phyloP scores from a whole-genome alignment of 2,329 filamentous ascomycete species.

The Talaromyces sp. region DNA sequence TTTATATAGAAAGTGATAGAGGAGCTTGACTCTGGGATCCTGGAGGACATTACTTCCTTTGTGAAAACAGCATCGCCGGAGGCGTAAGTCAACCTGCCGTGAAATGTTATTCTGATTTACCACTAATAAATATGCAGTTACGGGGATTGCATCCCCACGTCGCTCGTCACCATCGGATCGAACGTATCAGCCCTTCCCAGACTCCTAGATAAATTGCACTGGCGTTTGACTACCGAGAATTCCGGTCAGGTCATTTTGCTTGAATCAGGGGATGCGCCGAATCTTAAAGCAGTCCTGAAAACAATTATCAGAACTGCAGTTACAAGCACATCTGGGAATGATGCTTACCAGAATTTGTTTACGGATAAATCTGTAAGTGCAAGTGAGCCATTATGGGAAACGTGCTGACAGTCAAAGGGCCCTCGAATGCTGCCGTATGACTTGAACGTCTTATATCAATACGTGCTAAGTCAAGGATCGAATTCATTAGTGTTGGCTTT shows the following conservation, averaged over 20 bases:
- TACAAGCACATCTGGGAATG: slow-evolving; percentile 36
- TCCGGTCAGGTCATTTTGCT: slow-evolving; percentile 40
- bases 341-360: slow-evolving; percentile 39
- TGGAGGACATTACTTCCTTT: slow-evolving; percentile 38
- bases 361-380: slow-evolving; percentile 35
- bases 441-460: slow-evolving; percentile 44
- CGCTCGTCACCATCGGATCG: slow-evolving; percentile 42
- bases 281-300: slow-evolving; percentile 46
- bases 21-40: slow-evolving; percentile 38
- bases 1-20: slow-evolving; percentile 32
- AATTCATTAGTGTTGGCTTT: slow-evolving; percentile 43
- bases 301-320: slow-evolving; percentile 44
- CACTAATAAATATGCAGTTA: slow-evolving; percentile 26
- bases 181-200: slow-evolving; percentile 41
- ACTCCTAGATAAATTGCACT: slow-evolving; percentile 37
- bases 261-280: slow-evolving; percentile 44
- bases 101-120: neutral
- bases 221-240: slow-evolving; percentile 28
- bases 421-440: slow-evolving; percentile 45
- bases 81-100: slow-evolving; percentile 28
- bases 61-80: slow-evolving; percentile 33
- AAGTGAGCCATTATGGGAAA: neutral
- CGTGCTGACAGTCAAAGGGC: slow-evolving; percentile 26
- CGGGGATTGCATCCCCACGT: slow-evolving; percentile 40
- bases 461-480: slow-evolving; percentile 35